Base-by-base conservation (phyloP, 805 yeast genomes). In the Middelhovenomyces tepae region DNA sequence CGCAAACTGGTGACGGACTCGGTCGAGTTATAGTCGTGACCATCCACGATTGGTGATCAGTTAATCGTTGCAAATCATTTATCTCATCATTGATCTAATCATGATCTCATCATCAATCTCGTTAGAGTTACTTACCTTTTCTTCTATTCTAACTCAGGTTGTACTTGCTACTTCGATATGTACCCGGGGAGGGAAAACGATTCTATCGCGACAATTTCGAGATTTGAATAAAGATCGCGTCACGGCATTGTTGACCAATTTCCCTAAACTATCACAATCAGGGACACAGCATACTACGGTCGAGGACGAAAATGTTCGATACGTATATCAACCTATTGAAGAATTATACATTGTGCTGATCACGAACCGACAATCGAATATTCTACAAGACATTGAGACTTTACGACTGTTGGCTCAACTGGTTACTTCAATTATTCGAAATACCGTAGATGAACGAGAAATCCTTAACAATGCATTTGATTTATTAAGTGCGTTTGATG, bases 321-420 rank as follows among this genome's bases (percentile, higher is more conserved):
- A 84, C 54, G 91, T 91, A 33, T 91, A 85, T 60, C 95, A 86
- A 59, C 96, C 98, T 30, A 71, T 91, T 54, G 98, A 91, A 55
- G 95, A 86, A 46, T 75, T 84, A 37, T 89, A 84, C 58, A 78
- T 91, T 51, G 87, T 93, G 27, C 64, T 91, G 48, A 78, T 91
- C 54, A 89, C 97, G 37, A 89, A 86, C 60, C 75, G 82, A 44
- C 82, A 79, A 47, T 83, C 95, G 19, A 91, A 91, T 54, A 89
- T 91, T 41, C 65, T 91, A 47, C 95, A 87, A 60, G 98, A 91
- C 58, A 81, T 91, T 46, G 89, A 85, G 50, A 91, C 97, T 7
- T 71, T 91, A 56, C 83, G 85, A 47, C 61, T 86, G 40, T 82
- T 91, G 53, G 72, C 86, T 13, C 84, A 84, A 49, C 77, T 89